Conservation (phyloP, 768 basidiomycete species). For the Pleurotus eryngii region DNA sequence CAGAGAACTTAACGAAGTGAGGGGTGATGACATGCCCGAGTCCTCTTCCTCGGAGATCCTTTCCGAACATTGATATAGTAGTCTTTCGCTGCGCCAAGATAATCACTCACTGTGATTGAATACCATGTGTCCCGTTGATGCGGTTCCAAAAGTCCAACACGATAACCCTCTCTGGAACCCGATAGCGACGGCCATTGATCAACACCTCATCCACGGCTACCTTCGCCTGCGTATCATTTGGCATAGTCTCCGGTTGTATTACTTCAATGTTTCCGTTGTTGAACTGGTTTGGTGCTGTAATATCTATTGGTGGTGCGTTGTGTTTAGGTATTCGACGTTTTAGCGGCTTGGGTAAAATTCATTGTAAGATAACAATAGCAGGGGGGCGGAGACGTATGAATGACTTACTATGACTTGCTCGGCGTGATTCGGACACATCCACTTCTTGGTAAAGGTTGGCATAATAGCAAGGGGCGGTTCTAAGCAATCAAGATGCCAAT, state of each 20-base stretch:
- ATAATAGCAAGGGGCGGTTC: conserved; percentile 85
- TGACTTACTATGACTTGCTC: conserved; percentile 75
- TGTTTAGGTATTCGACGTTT: conserved; percentile 80
- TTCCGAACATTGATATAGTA: no score
- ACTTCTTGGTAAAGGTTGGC: conserved; percentile 87
- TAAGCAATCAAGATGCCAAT: conserved; percentile 97
- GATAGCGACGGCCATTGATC: conserved; percentile 85
- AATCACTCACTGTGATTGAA: no score
- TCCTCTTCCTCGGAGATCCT: conserved; percentile 21
- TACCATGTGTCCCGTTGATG: conserved; percentile 43
- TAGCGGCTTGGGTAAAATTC: conserved; percentile 49
- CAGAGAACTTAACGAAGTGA: conserved; percentile 72
- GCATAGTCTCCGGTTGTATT: conserved; percentile 59
- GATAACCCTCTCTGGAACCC: conserved; percentile 90
- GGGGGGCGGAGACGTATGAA: conserved; percentile 4
- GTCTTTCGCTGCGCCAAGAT: no score
- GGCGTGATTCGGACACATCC: conserved; percentile 99
- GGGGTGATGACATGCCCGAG: conserved; percentile 64
- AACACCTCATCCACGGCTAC: conserved; percentile 76
- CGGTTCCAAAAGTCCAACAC: conserved; percentile 96
- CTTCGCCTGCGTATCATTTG: conserved; percentile 34
- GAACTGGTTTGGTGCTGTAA: conserved; percentile 65
- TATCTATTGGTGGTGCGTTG: conserved; percentile 63
- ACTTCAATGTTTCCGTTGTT: conserved; percentile 95
- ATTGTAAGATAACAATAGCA: conserved; percentile 9